A percentile compares a stretch with the other conserved stretches of the same genome.
These are phyloP conservation scores for Lenwebbia sp. DNA, from an alignment of 345 rosid species.

Conservation along the genomic window DNA sequence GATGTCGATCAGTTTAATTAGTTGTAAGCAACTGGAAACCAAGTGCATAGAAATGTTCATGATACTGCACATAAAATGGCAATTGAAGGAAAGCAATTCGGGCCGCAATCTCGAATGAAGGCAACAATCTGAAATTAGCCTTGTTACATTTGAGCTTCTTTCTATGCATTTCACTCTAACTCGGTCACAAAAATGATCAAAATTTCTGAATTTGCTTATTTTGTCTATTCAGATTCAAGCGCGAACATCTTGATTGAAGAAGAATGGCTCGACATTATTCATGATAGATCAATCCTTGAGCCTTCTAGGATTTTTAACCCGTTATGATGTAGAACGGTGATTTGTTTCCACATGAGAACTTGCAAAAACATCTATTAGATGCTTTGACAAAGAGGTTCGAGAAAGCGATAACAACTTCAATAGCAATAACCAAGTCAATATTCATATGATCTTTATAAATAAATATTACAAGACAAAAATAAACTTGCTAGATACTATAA, in stretches of 20 bases:
- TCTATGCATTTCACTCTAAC: background rate
- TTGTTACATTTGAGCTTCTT: too few relatives aligned
- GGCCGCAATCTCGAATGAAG: background rate
- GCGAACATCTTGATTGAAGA: conserved; percentile 20
- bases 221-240: conserved; percentile 4
- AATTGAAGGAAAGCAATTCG: background rate
- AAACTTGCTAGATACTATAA: too few relatives aligned
- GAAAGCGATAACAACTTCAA: too few relatives aligned
- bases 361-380: background rate
- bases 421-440: too few relatives aligned
- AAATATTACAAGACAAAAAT: too few relatives aligned
- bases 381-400: background rate
- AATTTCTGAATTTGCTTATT: conserved; percentile 8
- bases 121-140: background rate
- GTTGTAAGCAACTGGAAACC: too few relatives aligned
- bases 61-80: background rate
- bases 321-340: too few relatives aligned
- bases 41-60: background rate
- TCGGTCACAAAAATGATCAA: background rate
- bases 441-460: too few relatives aligned
- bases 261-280: conserved; percentile 17
- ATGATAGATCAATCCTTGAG: too few relatives aligned
- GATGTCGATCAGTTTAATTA: too few relatives aligned
- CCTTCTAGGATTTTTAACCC: too few relatives aligned
- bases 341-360: too few relatives aligned